Percentiles rank a stretch among this genome's conserved stretches.
Conservation (phyloP, 2,329 filamentous ascomycete genomes). For the Lasiodiplodia gonubiensis region DNA sequence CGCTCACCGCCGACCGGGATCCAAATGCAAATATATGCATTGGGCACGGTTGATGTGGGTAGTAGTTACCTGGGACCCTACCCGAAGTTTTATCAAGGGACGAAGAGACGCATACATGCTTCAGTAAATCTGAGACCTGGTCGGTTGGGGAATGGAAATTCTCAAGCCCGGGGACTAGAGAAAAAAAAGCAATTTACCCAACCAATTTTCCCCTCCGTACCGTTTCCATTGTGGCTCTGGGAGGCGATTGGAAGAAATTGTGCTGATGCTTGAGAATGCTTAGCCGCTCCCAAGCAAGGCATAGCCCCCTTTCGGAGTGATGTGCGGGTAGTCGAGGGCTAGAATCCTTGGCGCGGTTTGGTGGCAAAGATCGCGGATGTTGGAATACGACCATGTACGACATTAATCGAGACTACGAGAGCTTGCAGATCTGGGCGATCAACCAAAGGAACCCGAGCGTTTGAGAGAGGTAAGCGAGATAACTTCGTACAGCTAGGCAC, state of each 20-base stretch:
- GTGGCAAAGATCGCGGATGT: constrained; percentile 5
- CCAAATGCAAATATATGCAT: not conserved
- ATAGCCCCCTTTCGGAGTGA: not conserved
- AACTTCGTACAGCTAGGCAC: not conserved
- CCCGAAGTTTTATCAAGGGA: not conserved
- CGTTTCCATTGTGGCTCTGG: not conserved
- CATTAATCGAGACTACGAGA: not conserved
- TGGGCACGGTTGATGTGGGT: not conserved
- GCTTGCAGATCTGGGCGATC: not conserved
- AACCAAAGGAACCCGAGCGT: not conserved
- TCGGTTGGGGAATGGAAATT: not conserved
- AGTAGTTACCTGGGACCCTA: not conserved
- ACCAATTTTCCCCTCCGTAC: not conserved
- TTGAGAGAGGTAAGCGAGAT: not conserved
- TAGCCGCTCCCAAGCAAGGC: not conserved
- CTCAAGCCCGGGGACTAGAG: not conserved
- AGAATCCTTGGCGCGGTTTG: not conserved
- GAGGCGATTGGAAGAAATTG: not conserved
- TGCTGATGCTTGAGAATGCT: not conserved
- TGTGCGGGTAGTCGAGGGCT: not conserved
- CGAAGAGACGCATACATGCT: not conserved
- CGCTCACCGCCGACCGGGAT: not conserved
- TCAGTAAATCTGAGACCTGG: not conserved
- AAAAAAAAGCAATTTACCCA: not conserved
- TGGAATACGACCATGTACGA: not conserved